phyloP scores from a whole-genome alignment of 2,329 filamentous ascomycete genomes.

The Trichoderma koningii region DNA sequence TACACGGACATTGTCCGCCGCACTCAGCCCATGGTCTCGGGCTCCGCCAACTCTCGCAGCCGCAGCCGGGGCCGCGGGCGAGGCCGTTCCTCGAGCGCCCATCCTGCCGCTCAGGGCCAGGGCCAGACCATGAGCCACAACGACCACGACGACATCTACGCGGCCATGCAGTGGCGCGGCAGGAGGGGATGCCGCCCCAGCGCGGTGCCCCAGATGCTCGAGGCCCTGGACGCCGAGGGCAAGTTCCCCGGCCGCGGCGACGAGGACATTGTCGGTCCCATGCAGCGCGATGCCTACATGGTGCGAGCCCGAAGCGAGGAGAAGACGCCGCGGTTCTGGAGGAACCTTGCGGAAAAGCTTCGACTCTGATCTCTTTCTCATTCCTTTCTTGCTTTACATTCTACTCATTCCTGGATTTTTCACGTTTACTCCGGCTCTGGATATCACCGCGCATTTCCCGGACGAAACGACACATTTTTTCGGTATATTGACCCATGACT shows the following conservation, averaged over 20 bases:
- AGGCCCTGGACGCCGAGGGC: conserved; percentile 68
- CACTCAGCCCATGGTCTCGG: conserved; percentile 41
- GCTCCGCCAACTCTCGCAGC: conserved; percentile 40
- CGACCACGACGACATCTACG: conserved; percentile 46
- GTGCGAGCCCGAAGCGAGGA: conserved; percentile 48
- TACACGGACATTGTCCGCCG: conserved; percentile 66
- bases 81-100: conserved; percentile 44
- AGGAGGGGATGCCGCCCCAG: conserved; percentile 61
- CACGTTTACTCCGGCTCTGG: background rate
- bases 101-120: conserved; percentile 44
- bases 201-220: conserved; percentile 68
- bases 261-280: conserved; percentile 90
- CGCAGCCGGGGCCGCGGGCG: conserved; percentile 44
- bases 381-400: background rate
- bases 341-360: conserved; percentile 51
- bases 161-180: conserved; percentile 47
- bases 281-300: conserved; percentile 67
- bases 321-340: conserved; percentile 52
- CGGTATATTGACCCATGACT: conserved; percentile 36
- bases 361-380: conserved; percentile 30
- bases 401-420: background rate
- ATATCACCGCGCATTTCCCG: conserved; percentile 24
- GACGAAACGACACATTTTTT: conserved; percentile 11
- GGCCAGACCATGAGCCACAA: conserved; percentile 33
- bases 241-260: conserved; percentile 90